These are phyloP conservation scores for Lasiodiplodia sp. DNA, from an alignment of 2,329 filamentous ascomycete genomes.

Conservation along the genomic window DNA sequence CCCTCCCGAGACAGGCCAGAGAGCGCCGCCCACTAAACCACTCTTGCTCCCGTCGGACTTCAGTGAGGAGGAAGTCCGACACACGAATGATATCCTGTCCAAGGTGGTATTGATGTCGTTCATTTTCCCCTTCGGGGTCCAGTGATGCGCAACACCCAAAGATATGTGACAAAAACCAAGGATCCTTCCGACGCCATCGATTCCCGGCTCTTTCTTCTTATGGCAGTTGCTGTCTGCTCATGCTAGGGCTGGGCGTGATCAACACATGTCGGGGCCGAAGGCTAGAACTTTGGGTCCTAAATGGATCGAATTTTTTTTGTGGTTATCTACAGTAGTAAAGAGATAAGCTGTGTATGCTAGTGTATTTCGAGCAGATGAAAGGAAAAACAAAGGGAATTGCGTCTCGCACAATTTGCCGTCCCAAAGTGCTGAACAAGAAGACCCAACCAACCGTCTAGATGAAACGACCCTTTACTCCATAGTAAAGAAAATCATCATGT, in stretches of 20 bases:
- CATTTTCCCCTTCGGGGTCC: slow-evolving; percentile 3
- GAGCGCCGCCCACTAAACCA: neutral
- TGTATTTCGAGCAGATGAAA: neutral
- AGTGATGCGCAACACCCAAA: neutral
- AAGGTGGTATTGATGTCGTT: slow-evolving; percentile 2
- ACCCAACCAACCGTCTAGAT: slow-evolving; percentile 11
- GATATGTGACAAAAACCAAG: neutral
- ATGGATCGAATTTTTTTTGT: neutral
- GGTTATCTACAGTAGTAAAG: slow-evolving; percentile 5
- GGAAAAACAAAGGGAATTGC: neutral
- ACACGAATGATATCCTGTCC: neutral
- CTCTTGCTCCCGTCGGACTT: slow-evolving; percentile 15
- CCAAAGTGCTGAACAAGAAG: slow-evolving; percentile 7
- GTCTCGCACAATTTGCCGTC: slow-evolving; percentile 26
- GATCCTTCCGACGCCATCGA: neutral
- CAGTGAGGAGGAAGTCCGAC: slow-evolving; percentile 29
- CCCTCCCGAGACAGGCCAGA: neutral
- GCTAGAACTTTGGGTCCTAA: neutral
- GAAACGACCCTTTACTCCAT: neutral
- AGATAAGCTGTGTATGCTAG: slow-evolving; percentile 4
- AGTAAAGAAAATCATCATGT: slow-evolving; percentile 18
- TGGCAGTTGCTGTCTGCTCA: neutral
- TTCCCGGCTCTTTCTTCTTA: neutral
- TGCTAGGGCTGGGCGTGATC: too few species aligned
- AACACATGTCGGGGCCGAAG: neutral